Base-by-base conservation (phyloP, 768 basidiomycete species). In the Neoboletus subvelutipes region DNA sequence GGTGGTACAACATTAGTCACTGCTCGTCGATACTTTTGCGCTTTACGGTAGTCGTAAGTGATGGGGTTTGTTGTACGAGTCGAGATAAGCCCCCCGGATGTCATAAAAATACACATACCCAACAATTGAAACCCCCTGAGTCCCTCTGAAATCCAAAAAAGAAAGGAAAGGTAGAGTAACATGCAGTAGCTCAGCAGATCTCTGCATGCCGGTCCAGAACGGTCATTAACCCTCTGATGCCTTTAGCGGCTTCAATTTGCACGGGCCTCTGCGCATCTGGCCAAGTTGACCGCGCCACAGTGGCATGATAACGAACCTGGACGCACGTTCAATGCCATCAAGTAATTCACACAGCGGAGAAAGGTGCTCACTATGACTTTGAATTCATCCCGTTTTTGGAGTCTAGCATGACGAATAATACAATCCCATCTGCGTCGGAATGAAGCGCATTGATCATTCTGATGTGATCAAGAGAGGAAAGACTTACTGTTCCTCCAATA, bases 221-320 rank as follows among this genome's bases (percentile, higher is more conserved):
- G 39, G 76, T 76, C 74, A 75, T 75, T 47, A 75, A 45, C 13
- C 74, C 74, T 43, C 54, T 67, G 34, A 75, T 56, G 47, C 75
- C 73, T 52, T 71, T 63, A 20, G 71, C 74, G 26, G 74, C 71
- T 29, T 72, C 67, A 26, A 76, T 64, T 28, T 69, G 61, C 7
- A 75, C 67, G n/a, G 74, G 76, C 51, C 31, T 68, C 54, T 75
- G 74, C n/a, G 68, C 74, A 64, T 75, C 73, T 52, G 73, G 69
- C 54, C 63, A 62, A 39, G 42, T 34, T 41, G 74, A 74, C 62
- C 73, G 73, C 29, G 73, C 73, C 49, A 76, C 73, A 34, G 66
- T 74, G 5, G 75, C 73, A 40, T 62, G 64, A 52, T 75, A 75
- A 56, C 31, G 68, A 54, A 75, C 73, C 73, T 75, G 53, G 33